Evolutionary conservation across 352 stramenopile genomes (phyloP).

Genomic region (Pythium vanterpoolii): DNA sequence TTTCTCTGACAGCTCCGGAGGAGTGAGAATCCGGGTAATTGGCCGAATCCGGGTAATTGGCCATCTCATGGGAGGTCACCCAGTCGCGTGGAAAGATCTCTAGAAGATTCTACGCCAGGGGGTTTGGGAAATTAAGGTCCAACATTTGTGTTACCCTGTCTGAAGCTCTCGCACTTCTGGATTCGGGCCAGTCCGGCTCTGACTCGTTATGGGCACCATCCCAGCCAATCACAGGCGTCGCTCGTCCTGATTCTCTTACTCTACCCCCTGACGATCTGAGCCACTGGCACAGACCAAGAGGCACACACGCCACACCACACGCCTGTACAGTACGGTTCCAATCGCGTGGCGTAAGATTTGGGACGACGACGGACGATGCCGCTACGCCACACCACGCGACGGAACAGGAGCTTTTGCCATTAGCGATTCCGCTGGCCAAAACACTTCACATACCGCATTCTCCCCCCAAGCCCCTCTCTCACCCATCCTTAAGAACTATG

Average conservation of each 20-base stretch:
- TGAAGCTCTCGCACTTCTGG: background rate
- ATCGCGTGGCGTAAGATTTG: slow-evolving; percentile 12
- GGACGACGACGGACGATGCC: slow-evolving; percentile 9
- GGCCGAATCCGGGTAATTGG: too few species aligned
- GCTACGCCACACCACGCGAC: background rate
- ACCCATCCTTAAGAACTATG: background rate
- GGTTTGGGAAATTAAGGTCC: background rate
- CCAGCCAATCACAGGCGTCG: slow-evolving; percentile 1
- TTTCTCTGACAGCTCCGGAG: too few species aligned
- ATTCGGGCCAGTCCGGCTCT: slow-evolving; percentile 1
- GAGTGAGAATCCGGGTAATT: too few species aligned
- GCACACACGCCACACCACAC: slow-evolving; percentile 1
- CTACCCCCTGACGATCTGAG: slow-evolving; percentile 9
- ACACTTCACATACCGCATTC: background rate
- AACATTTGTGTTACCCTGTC: background rate
- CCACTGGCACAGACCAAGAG: slow-evolving; percentile 1
- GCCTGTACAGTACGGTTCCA: background rate
- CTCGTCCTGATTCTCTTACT: slow-evolving; percentile 19
- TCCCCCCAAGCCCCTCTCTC: background rate
- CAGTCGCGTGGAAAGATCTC: background rate
- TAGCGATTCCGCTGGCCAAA: background rate
- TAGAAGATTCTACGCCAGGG: background rate
- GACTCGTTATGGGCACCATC: background rate
- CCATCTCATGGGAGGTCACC: background rate
- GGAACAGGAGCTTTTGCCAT: background rate